phyloP scores from a whole-genome alignment of 2,329 filamentous ascomycete species.

The Gremmenia infestans region DNA sequence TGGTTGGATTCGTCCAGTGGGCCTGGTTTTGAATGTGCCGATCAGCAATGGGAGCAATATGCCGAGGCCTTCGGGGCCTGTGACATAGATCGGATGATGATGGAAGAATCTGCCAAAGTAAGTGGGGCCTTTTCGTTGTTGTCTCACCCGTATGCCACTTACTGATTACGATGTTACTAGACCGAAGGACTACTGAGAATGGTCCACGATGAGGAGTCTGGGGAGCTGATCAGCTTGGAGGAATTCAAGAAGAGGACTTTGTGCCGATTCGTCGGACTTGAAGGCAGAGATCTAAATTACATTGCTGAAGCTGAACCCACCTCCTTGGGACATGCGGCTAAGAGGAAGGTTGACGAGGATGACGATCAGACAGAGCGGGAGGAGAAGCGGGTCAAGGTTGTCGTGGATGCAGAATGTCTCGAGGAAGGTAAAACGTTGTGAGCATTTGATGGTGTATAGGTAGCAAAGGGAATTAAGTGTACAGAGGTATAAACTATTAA shows the following conservation, averaged over 20 bases:
- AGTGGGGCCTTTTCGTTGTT: neutral
- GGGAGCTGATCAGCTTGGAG: conserved; percentile 55
- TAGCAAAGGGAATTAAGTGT: too few relatives aligned
- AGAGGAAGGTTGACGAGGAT: neutral
- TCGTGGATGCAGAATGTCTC: neutral
- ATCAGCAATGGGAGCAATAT: conserved; percentile 9
- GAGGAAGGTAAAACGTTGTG: too few relatives aligned
- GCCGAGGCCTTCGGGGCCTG: conserved; percentile 2
- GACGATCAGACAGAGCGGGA: neutral
- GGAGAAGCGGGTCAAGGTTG: neutral
- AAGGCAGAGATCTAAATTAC: neutral
- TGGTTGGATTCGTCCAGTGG: neutral
- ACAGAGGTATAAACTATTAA: too few relatives aligned
- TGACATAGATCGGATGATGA: conserved; percentile 13
- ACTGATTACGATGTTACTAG: conserved; percentile 1
- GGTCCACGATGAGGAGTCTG: conserved; percentile 50
- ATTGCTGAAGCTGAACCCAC: too few relatives aligned
- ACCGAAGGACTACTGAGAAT: conserved; percentile 15
- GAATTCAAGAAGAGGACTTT: conserved; percentile 48
- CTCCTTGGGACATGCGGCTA: neutral
- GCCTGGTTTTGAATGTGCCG: neutral
- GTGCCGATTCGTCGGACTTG: neutral
- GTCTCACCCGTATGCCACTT: neutral
- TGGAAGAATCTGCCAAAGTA: conserved; percentile 18
- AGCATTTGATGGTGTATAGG: too few relatives aligned